phyloP scores from a whole-genome alignment of 1,284 basidiomycete genomes.

The Ceratobasidium sp. region DNA sequence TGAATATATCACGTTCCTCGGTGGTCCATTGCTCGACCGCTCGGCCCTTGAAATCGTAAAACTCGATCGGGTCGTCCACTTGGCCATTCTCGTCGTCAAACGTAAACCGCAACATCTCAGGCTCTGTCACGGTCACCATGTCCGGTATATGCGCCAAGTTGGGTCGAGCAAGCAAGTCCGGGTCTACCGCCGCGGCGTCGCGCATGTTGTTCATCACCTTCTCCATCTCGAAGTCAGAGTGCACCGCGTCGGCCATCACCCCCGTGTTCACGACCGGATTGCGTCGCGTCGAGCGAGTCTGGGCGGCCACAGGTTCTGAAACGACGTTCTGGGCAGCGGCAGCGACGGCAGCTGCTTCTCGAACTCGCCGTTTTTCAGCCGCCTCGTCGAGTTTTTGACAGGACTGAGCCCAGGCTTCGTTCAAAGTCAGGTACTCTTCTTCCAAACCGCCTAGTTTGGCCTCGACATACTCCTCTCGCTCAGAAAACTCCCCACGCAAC shows the following conservation, averaged over 20 bases:
- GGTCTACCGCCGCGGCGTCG: slow-evolving; percentile 90
- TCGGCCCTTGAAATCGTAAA: slow-evolving; percentile 74
- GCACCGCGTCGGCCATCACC: slow-evolving; percentile 82
- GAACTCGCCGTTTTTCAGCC: slow-evolving; percentile 52
- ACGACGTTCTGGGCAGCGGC: slow-evolving; percentile 54
- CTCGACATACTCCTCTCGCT: slow-evolving; percentile 59
- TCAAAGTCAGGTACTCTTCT: slow-evolving; percentile 70
- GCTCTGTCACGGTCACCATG: slow-evolving; percentile 71
- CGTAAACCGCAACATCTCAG: slow-evolving; percentile 55
- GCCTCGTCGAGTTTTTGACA: slow-evolving; percentile 68
- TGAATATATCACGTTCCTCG: slow-evolving; percentile 80
- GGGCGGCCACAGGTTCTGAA: slow-evolving; percentile 35
- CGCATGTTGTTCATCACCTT: slow-evolving; percentile 93
- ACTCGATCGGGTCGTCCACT: slow-evolving; percentile 77
- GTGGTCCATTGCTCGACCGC: slow-evolving; percentile 82
- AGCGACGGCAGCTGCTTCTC: slow-evolving; percentile 57
- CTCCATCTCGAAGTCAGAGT: slow-evolving; percentile 96
- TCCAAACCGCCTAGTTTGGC: slow-evolving; percentile 65
- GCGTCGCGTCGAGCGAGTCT: slow-evolving; percentile 71
- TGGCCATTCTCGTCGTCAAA: slow-evolving; percentile 87
- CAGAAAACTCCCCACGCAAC: slow-evolving; percentile 54
- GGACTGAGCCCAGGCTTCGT: slow-evolving; percentile 74
- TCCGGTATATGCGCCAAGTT: slow-evolving; percentile 93
- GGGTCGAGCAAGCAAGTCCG: slow-evolving; percentile 80
- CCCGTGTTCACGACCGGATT: slow-evolving; percentile 59